phyloP scores from a whole-genome alignment of 1,284 basidiomycete species.

The Paramarasmius palmivorus region DNA sequence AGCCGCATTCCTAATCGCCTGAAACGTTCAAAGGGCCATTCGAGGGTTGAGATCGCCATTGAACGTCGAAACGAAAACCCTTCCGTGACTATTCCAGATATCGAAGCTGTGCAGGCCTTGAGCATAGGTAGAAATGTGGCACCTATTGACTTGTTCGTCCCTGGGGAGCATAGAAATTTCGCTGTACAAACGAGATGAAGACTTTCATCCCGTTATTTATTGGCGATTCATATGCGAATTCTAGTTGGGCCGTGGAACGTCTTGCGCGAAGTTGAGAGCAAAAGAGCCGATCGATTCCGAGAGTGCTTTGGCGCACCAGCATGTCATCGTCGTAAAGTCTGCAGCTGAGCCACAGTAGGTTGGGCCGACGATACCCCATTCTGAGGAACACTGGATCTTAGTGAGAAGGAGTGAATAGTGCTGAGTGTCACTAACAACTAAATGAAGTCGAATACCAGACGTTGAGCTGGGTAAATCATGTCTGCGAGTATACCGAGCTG shows the following conservation, averaged over 20 bases:
- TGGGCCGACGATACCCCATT: conserved; percentile 20
- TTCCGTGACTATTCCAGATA: background rate
- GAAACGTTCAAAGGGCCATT: background rate
- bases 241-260: conserved; percentile 24
- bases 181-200: conserved; percentile 37
- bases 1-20: background rate
- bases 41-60: too few species aligned
- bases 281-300: conserved; percentile 2
- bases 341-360: conserved; percentile 17
- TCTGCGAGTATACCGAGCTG: too few species aligned
- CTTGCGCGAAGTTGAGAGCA: conserved; percentile 22
- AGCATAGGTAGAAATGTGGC: background rate
- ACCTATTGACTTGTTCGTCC: conserved; percentile 15
- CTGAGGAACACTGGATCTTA: background rate
- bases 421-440: conserved; percentile 15
- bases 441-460: conserved; percentile 21
- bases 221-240: conserved; percentile 30
- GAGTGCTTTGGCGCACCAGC: background rate
- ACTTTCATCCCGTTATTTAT: conserved; percentile 30
- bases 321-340: conserved; percentile 13
- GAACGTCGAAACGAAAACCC: background rate
- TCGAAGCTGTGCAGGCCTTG: background rate
- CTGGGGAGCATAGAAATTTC: conserved; percentile 22
- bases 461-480: background rate
- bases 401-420: background rate